These are phyloP conservation scores for Botryotinia globosa DNA, from an alignment of 2,329 filamentous ascomycete genomes.

Conservation along the genomic window DNA sequence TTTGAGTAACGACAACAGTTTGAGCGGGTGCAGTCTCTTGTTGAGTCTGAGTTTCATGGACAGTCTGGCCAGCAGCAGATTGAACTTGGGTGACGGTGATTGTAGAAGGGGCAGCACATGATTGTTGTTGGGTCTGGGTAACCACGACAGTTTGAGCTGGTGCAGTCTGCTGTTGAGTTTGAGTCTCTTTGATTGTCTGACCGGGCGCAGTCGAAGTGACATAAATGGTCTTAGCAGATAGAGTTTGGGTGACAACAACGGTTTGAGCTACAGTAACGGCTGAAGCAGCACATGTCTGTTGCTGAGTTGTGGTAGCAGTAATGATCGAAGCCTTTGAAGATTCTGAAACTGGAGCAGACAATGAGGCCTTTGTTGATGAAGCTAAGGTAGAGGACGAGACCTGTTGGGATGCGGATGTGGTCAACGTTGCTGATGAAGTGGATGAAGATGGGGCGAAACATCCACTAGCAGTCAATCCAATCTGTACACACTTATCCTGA, in stretches of 20 bases:
- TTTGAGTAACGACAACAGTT: not conserved
- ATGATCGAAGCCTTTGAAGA: not conserved
- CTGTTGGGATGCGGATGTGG: conserved; percentile 2
- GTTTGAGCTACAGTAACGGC: not conserved
- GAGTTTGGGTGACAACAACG: not conserved
- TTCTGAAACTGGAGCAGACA: not conserved
- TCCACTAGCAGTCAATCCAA: conserved; percentile 46
- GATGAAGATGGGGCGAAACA: conserved; percentile 34
- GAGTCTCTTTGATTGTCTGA: not conserved
- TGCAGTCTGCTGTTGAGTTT: not conserved
- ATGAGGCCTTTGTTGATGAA: not conserved
- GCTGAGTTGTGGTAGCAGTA: conserved; percentile 7
- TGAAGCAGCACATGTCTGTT: not conserved
- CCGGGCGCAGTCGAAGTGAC: not conserved
- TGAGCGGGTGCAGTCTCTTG: not conserved
- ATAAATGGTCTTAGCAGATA: not conserved
- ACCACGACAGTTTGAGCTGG: not conserved
- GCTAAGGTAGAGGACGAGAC: not conserved
- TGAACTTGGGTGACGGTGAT: not conserved
- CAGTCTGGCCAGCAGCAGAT: not conserved
- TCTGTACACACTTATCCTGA: conserved; percentile 49
- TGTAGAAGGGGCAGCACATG: not conserved
- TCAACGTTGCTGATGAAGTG: not conserved
- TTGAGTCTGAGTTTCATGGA: not conserved
- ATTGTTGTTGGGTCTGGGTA: not conserved